Evolutionary conservation across 345 rosid genomes (phyloP).

Genomic region (Brassica juncea): DNA sequence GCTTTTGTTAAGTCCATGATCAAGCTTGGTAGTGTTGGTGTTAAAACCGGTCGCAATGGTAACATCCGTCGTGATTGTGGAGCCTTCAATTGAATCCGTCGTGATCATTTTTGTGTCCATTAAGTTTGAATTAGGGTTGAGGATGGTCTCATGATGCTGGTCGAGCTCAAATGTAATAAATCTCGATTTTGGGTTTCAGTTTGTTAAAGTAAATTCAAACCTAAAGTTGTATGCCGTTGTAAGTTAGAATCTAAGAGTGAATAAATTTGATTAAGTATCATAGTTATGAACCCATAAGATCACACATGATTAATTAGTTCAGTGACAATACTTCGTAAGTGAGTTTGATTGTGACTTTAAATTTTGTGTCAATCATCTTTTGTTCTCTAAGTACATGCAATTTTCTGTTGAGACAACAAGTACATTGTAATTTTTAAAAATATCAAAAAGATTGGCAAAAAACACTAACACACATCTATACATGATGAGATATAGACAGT

Average conservation of each 20-base stretch:
- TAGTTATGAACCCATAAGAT: neutral
- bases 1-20: constrained; percentile 68
- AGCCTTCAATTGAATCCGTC: constrained; percentile 46
- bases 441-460: neutral
- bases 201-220: neutral
- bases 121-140: constrained; percentile 1
- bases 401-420: neutral
- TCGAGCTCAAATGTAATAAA: constrained; percentile 20
- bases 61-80: constrained; percentile 64
- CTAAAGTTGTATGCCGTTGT: neutral
- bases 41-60: constrained; percentile 60
- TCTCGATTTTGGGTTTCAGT: constrained; percentile 7
- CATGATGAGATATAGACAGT: too few species aligned
- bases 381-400: neutral
- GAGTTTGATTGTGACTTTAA: neutral
- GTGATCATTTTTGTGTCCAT: neutral
- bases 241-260: neutral
- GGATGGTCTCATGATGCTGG: neutral
- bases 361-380: neutral
- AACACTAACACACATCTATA: neutral
- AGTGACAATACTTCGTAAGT: neutral
- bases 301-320: neutral
- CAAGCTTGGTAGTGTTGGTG: constrained; percentile 72
- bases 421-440: neutral
- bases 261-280: neutral